Percentiles rank a stretch among this genome's conserved stretches.
Conservation (phyloP, 164 flowering plant species). For the Vitis rupestris region DNA sequence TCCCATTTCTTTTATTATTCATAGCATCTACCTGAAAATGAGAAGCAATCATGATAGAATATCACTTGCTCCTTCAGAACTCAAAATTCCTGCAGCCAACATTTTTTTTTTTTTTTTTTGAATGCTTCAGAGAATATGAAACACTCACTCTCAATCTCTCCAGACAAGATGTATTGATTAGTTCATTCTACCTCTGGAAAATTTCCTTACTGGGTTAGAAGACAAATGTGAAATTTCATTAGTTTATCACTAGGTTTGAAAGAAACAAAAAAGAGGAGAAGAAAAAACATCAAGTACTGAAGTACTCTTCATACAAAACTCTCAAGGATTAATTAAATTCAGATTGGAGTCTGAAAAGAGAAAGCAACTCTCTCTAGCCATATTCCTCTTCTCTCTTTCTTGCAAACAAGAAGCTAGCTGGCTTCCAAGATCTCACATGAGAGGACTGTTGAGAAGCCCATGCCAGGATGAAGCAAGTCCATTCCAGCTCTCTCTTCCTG, state of each 20-base stretch:
- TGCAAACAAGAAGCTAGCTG: background rate
- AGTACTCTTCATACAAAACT: constrained; percentile 18
- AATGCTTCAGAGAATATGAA: constrained; percentile 15
- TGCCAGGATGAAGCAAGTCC: constrained; percentile 63
- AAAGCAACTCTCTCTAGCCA: constrained; percentile 1
- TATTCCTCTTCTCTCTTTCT: background rate
- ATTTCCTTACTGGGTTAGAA: constrained; percentile 16
- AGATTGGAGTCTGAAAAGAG: constrained; percentile 7
- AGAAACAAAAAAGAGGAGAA: background rate
- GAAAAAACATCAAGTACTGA: constrained; percentile 8
- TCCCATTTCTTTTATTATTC: background rate
- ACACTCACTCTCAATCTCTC: constrained; percentile 20
- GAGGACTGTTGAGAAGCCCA: constrained; percentile 72
- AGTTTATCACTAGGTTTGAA: constrained; percentile 12
- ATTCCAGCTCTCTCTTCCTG: constrained; percentile 64
- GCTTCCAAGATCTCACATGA: constrained; percentile 41
- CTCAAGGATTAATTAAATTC: background rate
- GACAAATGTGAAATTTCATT: constrained; percentile 25
- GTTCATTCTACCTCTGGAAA: constrained; percentile 2
- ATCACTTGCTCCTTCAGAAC: constrained; percentile 23
- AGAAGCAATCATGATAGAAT: constrained; percentile 38
- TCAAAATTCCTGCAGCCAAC: constrained; percentile 5
- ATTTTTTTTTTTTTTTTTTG: constrained; percentile 1
- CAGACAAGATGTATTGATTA: background rate
- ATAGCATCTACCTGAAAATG: constrained; percentile 26